Evolutionary conservation across 2,329 filamentous ascomycete species (phyloP).

Genomic region (Xylaria sp.): DNA sequence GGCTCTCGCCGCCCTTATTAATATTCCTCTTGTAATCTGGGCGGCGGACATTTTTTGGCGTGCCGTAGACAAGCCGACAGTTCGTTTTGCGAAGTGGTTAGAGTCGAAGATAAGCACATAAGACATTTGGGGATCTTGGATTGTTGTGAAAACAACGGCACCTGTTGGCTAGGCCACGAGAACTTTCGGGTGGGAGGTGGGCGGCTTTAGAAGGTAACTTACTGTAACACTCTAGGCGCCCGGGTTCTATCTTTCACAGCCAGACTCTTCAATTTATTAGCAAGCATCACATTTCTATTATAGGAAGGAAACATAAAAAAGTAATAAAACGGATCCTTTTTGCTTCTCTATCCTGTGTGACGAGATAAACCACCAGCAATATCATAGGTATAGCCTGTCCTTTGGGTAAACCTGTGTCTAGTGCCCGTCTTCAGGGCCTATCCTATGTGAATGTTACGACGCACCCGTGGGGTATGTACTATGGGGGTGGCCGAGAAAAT

Average conservation of each 20-base stretch:
- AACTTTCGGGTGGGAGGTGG: not conserved
- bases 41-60: slow-evolving; percentile 63
- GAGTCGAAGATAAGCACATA: slow-evolving; percentile 46
- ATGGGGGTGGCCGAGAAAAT: no score
- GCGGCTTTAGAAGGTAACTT: not conserved
- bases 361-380: no score
- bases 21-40: slow-evolving; percentile 59
- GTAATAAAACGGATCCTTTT: no score
- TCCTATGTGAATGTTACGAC: no score
- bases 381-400: no score
- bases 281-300: no score
- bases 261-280: not conserved
- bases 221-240: not conserved
- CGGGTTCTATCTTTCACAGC: not conserved
- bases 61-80: slow-evolving; percentile 59
- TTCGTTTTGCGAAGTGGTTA: slow-evolving; percentile 62
- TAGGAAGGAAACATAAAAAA: no score
- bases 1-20: slow-evolving; percentile 51
- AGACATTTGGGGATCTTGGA: not conserved
- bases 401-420: no score
- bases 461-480: no score
- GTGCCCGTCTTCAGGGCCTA: no score
- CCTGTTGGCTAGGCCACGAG: not conserved
- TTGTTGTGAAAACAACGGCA: not conserved
- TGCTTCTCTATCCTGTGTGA: no score